Evolutionary conservation across 768 basidiomycete genomes (phyloP).

Genomic region (Paxillus involutus): DNA sequence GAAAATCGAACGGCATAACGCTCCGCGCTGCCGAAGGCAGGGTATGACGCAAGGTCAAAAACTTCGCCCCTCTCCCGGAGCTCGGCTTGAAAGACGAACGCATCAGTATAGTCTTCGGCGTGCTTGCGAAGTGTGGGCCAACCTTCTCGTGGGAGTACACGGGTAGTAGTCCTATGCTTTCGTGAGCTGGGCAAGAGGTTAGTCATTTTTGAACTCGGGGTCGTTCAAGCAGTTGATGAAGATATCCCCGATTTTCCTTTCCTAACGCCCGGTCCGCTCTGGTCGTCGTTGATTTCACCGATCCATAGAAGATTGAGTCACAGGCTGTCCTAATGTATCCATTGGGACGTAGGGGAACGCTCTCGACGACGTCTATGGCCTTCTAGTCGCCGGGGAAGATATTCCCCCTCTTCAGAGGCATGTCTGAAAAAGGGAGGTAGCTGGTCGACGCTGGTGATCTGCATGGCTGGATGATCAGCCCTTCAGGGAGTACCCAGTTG

Average conservation of each 20-base stretch:
- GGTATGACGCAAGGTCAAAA: conserved; percentile 53
- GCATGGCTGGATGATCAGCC: not conserved
- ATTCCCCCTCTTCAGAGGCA: conserved; percentile 39
- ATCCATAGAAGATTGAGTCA: conserved; percentile 62
- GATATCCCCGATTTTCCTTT: conserved; percentile 47
- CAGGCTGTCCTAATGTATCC: conserved; percentile 60
- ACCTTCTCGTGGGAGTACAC: conserved; percentile 39
- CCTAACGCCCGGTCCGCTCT: conserved; percentile 44
- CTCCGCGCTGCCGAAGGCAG: conserved; percentile 71
- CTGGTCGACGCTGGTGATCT: conserved; percentile 16
- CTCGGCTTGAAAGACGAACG: conserved; percentile 59
- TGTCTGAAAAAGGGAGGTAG: conserved; percentile 51
- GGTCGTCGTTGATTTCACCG: conserved; percentile 70
- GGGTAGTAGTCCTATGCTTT: conserved; percentile 61
- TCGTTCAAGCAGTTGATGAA: conserved; percentile 55
- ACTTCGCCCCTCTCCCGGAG: conserved; percentile 57
- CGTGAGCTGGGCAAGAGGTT: conserved; percentile 57
- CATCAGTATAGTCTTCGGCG: conserved; percentile 55
- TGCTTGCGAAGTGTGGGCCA: conserved; percentile 43
- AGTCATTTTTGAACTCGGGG: conserved; percentile 52
- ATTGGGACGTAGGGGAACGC: conserved; percentile 55
- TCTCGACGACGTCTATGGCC: conserved; percentile 53
- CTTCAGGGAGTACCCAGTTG: not conserved
- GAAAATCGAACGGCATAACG: conserved; percentile 59
- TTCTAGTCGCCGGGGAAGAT: conserved; percentile 56